Base-by-base conservation (phyloP, 345 rosid genomes). In the Dipteronia sinensis region DNA sequence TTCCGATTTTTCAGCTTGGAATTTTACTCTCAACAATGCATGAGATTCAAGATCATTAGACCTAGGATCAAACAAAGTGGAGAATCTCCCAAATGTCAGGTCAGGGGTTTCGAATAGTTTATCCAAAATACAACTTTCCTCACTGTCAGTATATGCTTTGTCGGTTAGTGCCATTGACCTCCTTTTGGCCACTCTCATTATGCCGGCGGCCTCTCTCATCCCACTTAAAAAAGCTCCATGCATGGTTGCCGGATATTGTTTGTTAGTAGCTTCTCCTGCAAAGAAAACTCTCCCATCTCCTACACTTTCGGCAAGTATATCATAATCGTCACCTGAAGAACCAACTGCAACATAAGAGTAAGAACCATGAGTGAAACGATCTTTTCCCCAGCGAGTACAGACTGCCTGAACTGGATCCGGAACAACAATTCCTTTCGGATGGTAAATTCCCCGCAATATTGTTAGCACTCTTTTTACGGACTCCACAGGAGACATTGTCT, bases 151-250 rank as follows among this genome's bases (percentile, higher is more conserved):
- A 69, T 68, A 49, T 40, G 27, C 77, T 78, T 83, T 87, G 77
- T 78, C 53, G 44, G 78, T 71, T 49, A 69, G 76, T 49, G 79
- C 55, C 34, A 80, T 72, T 19, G 87, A 77, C 80, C 97, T 88
- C 83, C 88, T 88, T 83, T 86, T 91, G 31, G 94, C 87, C 73
- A 89, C 92, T 79, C 97, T 89, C 73, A 89, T 87, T 31, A 92
- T 92, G 76, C 89, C 91, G 47, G 98, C 97, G 9, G 98, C 98
- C 84, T 96, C 98, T 77, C 98, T 92, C 99, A 96, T 94, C 64
- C 99, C 98, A 63, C 99, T 96, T 31, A 96, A 83, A 82, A 96
- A 92, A 13, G 98, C 99, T 78, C 98, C 95, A 64, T 96, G 98
- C 99, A 96, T 96, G 65, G 98, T 94, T 17, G 99, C 99, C 12